Base-by-base conservation (phyloP, 176 grass and related monocot genomes). In the Oryza longistaminata region DNA sequence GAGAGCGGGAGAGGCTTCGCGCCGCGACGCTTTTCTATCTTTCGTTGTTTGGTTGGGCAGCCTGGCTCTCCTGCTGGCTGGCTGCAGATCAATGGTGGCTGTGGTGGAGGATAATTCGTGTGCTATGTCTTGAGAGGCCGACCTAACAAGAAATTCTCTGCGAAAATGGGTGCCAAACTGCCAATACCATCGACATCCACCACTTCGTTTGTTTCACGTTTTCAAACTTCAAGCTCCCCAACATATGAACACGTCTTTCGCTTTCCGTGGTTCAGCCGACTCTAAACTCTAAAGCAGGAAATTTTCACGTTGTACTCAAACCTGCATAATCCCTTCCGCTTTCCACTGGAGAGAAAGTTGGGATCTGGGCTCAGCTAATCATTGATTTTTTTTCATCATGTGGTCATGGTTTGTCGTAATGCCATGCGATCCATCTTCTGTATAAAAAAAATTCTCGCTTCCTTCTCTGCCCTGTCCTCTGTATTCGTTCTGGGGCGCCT, bases 31-130 rank as follows among this genome's bases (percentile, higher is more conserved):
- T 26, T 58, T 68, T 9, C 42, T 74, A 29, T 78, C 66, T 85
- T 70, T 27, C 72, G 68, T 48, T 68, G 69, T 72, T 83, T 65
- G 79, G 4, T 76, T 71, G 86, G 86, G 73, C 86, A 64, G 43
- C 73, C 76, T 70, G 85, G 76, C 76, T 58, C 77, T 76, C 62
- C 34, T 44, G 86, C 69, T 21, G 52, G 55, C 11, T 71, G 67
- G 62, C 34, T 35, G 34, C 34, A 35, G 34, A 35, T 35, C 34
- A 5, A 35, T 35, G 34, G 34, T 35, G 34, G 34, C 45, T 16
- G 33, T n/a, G 44, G 66, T 15, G 66, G 14, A 52, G 66, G 14
- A 52, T 52, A 52, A 17, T 17, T 49, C 0, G 34, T 42, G 40
- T 42, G 40, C 40, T 42, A 42, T 42, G 40, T 42, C 10, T 42